Conservation (phyloP, 2,329 filamentous ascomycete species). For the Cryphonectria radicalis region DNA sequence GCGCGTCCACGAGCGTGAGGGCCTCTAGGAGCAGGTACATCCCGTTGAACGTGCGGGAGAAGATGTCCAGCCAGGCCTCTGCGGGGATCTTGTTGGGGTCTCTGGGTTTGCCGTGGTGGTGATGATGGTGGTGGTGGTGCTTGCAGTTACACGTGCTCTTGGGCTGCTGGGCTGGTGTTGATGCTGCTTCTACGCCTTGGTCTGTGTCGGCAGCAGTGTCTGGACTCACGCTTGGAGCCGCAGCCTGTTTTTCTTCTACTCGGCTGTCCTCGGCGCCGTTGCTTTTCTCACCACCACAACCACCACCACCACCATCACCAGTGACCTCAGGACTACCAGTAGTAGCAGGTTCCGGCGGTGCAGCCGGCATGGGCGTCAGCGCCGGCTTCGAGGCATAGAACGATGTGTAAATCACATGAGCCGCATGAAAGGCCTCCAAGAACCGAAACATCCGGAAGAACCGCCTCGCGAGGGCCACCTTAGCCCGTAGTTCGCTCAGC, state of each 20-base stretch:
- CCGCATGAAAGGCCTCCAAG: slow-evolving; percentile 60
- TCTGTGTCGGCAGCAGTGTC: not conserved
- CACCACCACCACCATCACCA: not conserved
- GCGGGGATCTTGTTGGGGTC: slow-evolving; percentile 31
- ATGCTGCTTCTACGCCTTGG: not conserved
- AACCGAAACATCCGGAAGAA: slow-evolving; percentile 73
- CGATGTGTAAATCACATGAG: slow-evolving; percentile 47
- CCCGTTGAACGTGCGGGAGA: slow-evolving; percentile 63
- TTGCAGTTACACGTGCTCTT: slow-evolving; percentile 36
- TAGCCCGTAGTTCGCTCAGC: slow-evolving; percentile 19
- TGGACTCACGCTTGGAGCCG: not conserved
- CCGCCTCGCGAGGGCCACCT: slow-evolving; percentile 49
- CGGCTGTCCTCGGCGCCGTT: not conserved
- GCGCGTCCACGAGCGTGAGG: slow-evolving; percentile 61
- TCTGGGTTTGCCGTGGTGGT: slow-evolving; percentile 28
- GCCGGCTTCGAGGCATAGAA: slow-evolving; percentile 29
- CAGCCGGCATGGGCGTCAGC: slow-evolving; percentile 19
- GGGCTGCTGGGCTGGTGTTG: slow-evolving; percentile 2
- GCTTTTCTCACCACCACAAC: not conserved
- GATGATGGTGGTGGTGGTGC: slow-evolving; percentile 25
- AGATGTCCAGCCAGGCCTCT: slow-evolving; percentile 56
- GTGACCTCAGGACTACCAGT: not conserved
- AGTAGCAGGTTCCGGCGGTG: not conserved
- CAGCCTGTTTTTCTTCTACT: not conserved
- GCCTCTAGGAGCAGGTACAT: slow-evolving; percentile 72